A percentile compares a stretch with the other conserved stretches of the same genome.
phyloP scores from a whole-genome alignment of 768 basidiomycete genomes.

The Collybia sordida region DNA sequence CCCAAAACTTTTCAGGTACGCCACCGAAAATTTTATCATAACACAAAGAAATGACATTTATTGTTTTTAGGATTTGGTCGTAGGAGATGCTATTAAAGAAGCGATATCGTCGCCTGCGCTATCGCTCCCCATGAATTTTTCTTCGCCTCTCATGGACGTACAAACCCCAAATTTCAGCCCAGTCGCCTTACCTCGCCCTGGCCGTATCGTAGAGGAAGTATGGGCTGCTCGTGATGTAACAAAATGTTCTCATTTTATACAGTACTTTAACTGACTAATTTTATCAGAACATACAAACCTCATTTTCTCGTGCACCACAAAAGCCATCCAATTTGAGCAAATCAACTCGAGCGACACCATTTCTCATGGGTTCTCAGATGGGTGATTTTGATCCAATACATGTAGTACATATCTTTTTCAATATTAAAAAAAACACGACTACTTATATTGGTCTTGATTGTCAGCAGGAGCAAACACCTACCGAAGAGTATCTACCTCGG shows the following conservation, averaged over 20 bases:
- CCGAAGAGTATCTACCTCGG: too few relatives aligned
- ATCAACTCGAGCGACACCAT: background rate
- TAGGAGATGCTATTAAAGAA: conserved; percentile 17
- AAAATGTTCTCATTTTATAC: background rate
- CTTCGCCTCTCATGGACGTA: conserved; percentile 33
- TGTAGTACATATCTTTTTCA: background rate
- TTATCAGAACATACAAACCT: conserved; percentile 1
- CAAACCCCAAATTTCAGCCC: conserved; percentile 33
- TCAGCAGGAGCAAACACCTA: too few relatives aligned
- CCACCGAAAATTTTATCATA: background rate
- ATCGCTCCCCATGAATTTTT: conserved; percentile 21
- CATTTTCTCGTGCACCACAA: conserved; percentile 1
- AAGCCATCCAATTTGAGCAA: background rate
- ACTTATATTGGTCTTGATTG: too few relatives aligned
- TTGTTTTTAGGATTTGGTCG: conserved; percentile 20
- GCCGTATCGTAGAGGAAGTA: conserved; percentile 25
- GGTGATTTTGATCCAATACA: background rate
- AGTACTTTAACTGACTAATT: background rate
- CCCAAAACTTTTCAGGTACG: conserved; percentile 3
- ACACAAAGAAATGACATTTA: background rate
- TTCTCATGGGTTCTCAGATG: background rate
- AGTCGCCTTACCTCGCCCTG: conserved; percentile 30
- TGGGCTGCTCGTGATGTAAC: conserved; percentile 34
- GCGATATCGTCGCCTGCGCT: conserved; percentile 25
- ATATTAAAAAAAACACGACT: background rate